Percentiles rank a stretch among this genome's conserved stretches.
Evolutionary conservation across 1,139 yeast genomes (phyloP).

Genomic region (Geotrichum reessii): DNA sequence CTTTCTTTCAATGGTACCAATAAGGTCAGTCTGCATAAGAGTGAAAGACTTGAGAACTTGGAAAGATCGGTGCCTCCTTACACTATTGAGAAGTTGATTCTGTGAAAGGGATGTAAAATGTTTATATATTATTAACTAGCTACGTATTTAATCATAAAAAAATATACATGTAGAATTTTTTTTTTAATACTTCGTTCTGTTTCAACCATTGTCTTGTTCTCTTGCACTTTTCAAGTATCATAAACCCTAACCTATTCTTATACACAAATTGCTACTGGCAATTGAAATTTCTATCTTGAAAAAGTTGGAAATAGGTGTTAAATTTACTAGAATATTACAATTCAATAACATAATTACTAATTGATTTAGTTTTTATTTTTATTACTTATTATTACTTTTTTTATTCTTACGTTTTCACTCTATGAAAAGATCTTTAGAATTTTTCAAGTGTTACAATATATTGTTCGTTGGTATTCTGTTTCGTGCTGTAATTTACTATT

Average conservation of each 20-base stretch:
- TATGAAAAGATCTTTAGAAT: neutral
- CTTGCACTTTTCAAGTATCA: neutral
- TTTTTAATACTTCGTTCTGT: neutral
- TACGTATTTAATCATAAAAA: neutral
- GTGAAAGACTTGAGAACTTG: conserved; percentile 33
- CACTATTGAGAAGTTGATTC: conserved; percentile 29
- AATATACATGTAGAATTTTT: neutral
- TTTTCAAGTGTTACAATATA: neutral
- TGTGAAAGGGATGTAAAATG: conserved; percentile 17
- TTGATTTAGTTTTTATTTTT: neutral
- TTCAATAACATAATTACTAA: neutral
- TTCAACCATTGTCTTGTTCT: neutral
- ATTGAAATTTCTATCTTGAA: neutral
- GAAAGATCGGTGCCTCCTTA: conserved; percentile 28
- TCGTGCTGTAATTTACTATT: neutral
- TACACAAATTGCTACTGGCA: neutral
- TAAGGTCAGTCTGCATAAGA: conserved; percentile 27
- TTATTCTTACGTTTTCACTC: neutral
- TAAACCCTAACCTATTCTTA: neutral
- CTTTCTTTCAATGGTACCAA: conserved; percentile 12
- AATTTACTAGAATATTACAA: neutral
- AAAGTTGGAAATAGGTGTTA: neutral
- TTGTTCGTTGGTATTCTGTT: neutral
- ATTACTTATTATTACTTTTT: neutral
- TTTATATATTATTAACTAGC: neutral